Conservation (phyloP, 2,329 filamentous ascomycete genomes). For the Aureobasidium subglaciale region DNA sequence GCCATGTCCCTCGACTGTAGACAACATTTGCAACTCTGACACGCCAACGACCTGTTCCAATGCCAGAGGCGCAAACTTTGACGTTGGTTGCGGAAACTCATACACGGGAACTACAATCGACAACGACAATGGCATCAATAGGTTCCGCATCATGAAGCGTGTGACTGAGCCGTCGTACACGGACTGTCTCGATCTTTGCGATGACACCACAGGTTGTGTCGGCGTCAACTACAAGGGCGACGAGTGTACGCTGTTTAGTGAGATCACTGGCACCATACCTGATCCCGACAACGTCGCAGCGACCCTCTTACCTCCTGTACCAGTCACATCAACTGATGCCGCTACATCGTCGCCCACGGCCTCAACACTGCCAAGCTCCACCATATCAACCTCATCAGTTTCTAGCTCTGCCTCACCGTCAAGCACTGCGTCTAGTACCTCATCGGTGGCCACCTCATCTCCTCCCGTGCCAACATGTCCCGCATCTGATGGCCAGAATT, state of each 20-base stretch:
- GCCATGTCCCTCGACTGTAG: conserved; percentile 1
- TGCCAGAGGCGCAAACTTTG: conserved; percentile 15
- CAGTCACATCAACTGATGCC: conserved; percentile 1
- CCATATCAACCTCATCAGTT: too few relatives aligned
- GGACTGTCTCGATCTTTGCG: conserved; percentile 23
- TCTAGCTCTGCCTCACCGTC: not conserved
- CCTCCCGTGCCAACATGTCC: conserved; percentile 19
- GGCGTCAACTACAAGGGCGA: conserved; percentile 25
- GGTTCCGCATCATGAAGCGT: conserved; percentile 2
- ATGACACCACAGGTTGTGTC: conserved; percentile 22
- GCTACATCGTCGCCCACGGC: not conserved
- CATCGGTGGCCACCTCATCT: not conserved
- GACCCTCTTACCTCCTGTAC: not conserved
- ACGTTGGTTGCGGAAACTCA: conserved; percentile 20
- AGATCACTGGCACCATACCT: conserved; percentile 22
- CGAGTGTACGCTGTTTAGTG: conserved; percentile 26
- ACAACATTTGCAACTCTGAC: conserved; percentile 5
- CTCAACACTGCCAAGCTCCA: not conserved
- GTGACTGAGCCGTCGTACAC: conserved; percentile 18
- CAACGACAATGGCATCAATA: conserved; percentile 12
- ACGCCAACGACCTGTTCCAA: conserved; percentile 6
- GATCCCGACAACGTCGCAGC: conserved; percentile 21
- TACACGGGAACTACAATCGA: conserved; percentile 21
- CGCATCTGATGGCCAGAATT: conserved; percentile 16
- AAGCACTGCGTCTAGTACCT: not conserved